These are phyloP conservation scores for Extremus antarcticus DNA, from an alignment of 495 filamentous ascomycete species.

Conservation along the genomic window DNA sequence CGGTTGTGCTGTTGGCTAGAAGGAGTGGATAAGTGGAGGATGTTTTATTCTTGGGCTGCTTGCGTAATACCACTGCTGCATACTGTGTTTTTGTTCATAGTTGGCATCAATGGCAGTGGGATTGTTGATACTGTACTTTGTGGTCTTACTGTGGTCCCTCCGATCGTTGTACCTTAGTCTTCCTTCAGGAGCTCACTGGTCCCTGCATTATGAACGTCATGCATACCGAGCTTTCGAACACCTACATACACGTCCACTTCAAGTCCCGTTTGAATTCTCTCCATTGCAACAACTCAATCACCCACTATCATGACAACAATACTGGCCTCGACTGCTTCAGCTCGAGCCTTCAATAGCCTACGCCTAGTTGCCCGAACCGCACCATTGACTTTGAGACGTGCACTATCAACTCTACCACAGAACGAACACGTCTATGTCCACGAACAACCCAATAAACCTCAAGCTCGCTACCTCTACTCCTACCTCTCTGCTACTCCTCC, in stretches of 20 bases:
- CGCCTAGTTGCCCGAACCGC: background rate
- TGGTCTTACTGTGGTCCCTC: too few species aligned
- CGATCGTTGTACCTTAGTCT: too few species aligned
- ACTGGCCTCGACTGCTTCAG: background rate
- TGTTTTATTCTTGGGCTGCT: too few species aligned
- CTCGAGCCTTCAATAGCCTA: background rate
- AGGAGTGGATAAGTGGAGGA: too few species aligned
- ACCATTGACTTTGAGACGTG: background rate
- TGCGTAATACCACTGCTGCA: too few species aligned
- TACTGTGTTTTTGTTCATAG: too few species aligned
- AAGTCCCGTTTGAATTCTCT: background rate
- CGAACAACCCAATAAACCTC: constrained; percentile 35
- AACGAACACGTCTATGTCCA: constrained; percentile 45
- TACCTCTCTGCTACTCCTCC: constrained; percentile 67
- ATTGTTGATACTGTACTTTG: too few species aligned
- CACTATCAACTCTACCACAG: background rate
- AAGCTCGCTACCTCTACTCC: constrained; percentile 50
- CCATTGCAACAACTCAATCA: background rate
- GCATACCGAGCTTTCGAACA: background rate
- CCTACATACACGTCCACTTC: background rate
- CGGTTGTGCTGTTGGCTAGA: too few species aligned
- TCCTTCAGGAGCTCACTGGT: too few species aligned
- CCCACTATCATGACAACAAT: background rate
- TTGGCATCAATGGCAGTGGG: too few species aligned
- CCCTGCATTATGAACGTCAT: too few species aligned